Evolutionary conservation across 2,329 filamentous ascomycete genomes (phyloP).

Genomic region (Clonostachys rosea): DNA sequence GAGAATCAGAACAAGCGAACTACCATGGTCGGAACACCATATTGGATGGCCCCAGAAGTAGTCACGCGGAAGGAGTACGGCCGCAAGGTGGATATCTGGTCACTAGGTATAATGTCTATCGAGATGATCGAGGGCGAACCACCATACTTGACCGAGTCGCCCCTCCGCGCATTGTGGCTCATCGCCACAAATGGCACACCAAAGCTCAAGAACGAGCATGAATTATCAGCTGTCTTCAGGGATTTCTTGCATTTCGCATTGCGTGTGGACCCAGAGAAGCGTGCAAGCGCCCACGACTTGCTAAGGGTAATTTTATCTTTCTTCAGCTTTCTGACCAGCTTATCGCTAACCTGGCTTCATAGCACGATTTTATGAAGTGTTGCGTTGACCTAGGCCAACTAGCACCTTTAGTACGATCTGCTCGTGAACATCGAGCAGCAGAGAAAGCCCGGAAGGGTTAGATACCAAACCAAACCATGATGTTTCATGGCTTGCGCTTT

Average conservation of each 20-base stretch:
- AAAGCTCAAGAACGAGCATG: slow-evolving; percentile 87
- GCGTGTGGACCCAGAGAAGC: slow-evolving; percentile 95
- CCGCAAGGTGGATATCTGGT: slow-evolving; percentile 98
- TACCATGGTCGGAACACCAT: slow-evolving; percentile 98
- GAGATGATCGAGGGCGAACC: slow-evolving; percentile 99
- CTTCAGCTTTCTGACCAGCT: slow-evolving; percentile 9
- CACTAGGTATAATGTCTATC: slow-evolving; percentile 97
- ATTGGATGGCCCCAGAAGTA: slow-evolving; percentile 99
- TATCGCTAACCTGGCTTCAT: slow-evolving; percentile 12
- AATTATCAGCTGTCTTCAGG: slow-evolving; percentile 74
- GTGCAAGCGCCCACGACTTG: slow-evolving; percentile 90
- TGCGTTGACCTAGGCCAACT: slow-evolving; percentile 73
- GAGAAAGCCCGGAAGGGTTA: slow-evolving; percentile 71
- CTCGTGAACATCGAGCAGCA: slow-evolving; percentile 77
- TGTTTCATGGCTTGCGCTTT: slow-evolving; percentile 2
- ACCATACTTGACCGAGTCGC: slow-evolving; percentile 92
- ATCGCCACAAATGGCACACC: slow-evolving; percentile 97
- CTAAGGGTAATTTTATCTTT: slow-evolving; percentile 65
- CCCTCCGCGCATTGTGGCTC: slow-evolving; percentile 85
- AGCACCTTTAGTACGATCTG: slow-evolving; percentile 81
- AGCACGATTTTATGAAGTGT: slow-evolving; percentile 78
- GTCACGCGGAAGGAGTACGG: slow-evolving; percentile 97
- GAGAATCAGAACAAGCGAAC: slow-evolving; percentile 95
- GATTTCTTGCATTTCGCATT: slow-evolving; percentile 92
- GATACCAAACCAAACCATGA: neutral